Conservation (phyloP, 2,329 filamentous ascomycete genomes). For the Lithohypha guttulata region DNA sequence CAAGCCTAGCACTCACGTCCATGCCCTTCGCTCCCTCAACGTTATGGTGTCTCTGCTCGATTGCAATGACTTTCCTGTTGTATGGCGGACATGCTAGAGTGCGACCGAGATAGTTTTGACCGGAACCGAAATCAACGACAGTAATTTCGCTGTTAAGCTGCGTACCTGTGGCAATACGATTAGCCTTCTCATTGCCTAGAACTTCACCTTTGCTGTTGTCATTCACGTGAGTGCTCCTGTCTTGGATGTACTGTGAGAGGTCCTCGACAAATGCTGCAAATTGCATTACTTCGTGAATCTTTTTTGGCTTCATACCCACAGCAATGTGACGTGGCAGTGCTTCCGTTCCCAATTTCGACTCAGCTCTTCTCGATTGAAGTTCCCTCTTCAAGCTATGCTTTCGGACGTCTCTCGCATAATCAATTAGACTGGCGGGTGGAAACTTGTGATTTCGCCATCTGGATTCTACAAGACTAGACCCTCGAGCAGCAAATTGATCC, state of each 20-base stretch:
- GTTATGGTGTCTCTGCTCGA: constrained; percentile 78
- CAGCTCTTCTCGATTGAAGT: constrained; percentile 32
- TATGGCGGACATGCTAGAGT: constrained; percentile 77
- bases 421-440: constrained; percentile 49
- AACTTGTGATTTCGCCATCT: constrained; percentile 34
- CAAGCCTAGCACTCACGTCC: constrained; percentile 70
- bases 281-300: constrained; percentile 82
- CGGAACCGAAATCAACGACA: constrained; percentile 89
- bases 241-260: constrained; percentile 50
- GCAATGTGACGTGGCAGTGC: constrained; percentile 59
- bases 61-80: constrained; percentile 75
- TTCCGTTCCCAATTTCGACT: constrained; percentile 14
- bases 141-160: constrained; percentile 50
- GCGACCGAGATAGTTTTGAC: constrained; percentile 89
- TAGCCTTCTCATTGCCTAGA: too few relatives aligned
- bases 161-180: background rate
- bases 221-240: too few relatives aligned
- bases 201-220: too few relatives aligned
- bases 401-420: constrained; percentile 63
- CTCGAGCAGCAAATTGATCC: constrained; percentile 26
- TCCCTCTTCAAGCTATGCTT: constrained; percentile 54
- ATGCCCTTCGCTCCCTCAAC: constrained; percentile 74
- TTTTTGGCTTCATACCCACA: constrained; percentile 92
- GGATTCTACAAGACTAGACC: constrained; percentile 11
- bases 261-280: constrained; percentile 77